phyloP scores from a whole-genome alignment of 1,284 basidiomycete genomes.

The Austroboletus niveus region DNA sequence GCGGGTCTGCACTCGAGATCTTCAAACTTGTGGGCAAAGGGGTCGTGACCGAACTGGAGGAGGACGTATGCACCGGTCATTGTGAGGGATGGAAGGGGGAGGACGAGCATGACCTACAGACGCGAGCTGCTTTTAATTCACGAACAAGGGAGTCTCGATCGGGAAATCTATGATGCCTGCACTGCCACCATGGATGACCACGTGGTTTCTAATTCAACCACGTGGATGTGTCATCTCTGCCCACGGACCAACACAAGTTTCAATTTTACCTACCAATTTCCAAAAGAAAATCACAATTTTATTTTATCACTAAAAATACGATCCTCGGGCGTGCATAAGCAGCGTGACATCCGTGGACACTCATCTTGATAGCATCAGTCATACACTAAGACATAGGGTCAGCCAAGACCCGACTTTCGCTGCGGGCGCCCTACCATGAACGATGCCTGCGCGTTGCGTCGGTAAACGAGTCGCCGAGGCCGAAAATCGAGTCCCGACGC shows the following conservation, averaged over 20 bases:
- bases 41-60: conserved; percentile 62
- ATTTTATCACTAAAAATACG: background rate
- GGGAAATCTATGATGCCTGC: conserved; percentile 28
- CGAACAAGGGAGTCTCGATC: conserved; percentile 33
- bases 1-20: conserved; percentile 60
- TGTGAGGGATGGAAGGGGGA: conserved; percentile 16
- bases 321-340: background rate
- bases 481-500: conserved; percentile 41
- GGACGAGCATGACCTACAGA: conserved; percentile 3
- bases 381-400: conserved; percentile 40
- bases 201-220: conserved; percentile 22
- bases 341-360: background rate
- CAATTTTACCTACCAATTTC: background rate
- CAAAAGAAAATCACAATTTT: conserved; percentile 11
- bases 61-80: conserved; percentile 49
- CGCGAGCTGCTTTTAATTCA: conserved; percentile 29
- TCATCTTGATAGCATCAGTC: conserved; percentile 34
- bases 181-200: conserved; percentile 30
- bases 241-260: conserved; percentile 4
- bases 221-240: conserved; percentile 20
- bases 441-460: conserved; percentile 34
- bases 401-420: conserved; percentile 4
- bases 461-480: conserved; percentile 22
- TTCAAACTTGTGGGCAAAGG: conserved; percentile 57
- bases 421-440: conserved; percentile 37